These are phyloP conservation scores for Prunus mongolica DNA, from an alignment of 306 rosid species.

Conservation along the genomic window DNA sequence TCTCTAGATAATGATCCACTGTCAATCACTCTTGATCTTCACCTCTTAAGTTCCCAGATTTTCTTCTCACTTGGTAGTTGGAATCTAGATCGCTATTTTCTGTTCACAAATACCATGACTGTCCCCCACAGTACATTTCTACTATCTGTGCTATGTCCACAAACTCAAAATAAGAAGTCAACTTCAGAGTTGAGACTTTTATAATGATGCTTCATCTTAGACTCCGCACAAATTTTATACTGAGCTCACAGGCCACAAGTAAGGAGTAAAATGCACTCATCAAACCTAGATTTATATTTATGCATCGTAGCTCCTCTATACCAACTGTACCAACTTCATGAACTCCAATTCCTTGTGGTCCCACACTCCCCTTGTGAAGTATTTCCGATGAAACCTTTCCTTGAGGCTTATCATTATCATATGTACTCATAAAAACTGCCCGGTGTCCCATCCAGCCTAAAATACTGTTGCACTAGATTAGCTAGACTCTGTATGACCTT, in stretches of 20 bases:
- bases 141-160: neutral
- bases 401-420: neutral
- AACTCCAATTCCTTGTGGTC: neutral
- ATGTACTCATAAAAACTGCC: neutral
- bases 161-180: neutral
- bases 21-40: too few relatives aligned
- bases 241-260: neutral
- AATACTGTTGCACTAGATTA: too few relatives aligned
- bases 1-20: too few relatives aligned
- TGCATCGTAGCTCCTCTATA: neutral
- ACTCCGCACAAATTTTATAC: neutral
- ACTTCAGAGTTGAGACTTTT: neutral
- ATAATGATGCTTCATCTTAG: neutral
- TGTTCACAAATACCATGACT: neutral
- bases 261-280: neutral
- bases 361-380: neutral
- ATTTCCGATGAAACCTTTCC: neutral
- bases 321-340: neutral
- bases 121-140: neutral
- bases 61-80: neutral
- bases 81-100: neutral
- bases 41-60: too few relatives aligned
- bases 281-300: neutral
- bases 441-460: neutral
- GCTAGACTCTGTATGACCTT: neutral